These are phyloP conservation scores for Penicillium samsonianum DNA, from an alignment of 495 filamentous ascomycete species.

Conservation along the genomic window DNA sequence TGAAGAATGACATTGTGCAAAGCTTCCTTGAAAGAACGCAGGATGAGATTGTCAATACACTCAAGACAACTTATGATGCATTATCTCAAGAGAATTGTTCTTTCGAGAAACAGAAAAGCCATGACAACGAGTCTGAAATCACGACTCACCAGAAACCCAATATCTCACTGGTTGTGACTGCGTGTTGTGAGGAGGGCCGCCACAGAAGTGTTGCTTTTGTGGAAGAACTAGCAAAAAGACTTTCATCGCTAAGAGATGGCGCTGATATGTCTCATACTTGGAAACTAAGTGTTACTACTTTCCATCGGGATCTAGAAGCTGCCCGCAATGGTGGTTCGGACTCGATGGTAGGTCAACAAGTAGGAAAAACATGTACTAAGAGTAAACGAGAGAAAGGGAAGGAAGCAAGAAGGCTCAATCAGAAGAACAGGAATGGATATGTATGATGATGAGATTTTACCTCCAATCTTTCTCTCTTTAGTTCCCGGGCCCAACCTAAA, in stretches of 20 bases:
- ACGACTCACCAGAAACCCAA: neutral
- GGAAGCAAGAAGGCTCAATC: too few relatives aligned
- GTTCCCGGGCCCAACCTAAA: too few relatives aligned
- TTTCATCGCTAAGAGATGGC: constrained; percentile 2
- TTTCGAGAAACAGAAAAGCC: neutral
- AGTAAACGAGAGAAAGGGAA: neutral
- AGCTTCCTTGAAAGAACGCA: constrained; percentile 1
- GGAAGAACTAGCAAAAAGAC: constrained; percentile 19
- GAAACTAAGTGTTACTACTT: neutral
- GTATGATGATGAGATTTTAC: too few relatives aligned
- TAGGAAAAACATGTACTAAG: neutral
- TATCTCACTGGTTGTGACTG: constrained; percentile 16
- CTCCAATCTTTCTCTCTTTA: too few relatives aligned
- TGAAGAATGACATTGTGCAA: constrained; percentile 14
- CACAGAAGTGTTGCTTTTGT: constrained; percentile 25
- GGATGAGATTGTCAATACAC: neutral
- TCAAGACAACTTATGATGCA: neutral
- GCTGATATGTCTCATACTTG: neutral
- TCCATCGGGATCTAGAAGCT: constrained; percentile 13
- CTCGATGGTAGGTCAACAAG: neutral
- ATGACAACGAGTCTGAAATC: neutral
- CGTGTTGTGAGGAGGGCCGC: constrained; percentile 24
- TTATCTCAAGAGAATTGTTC: neutral
- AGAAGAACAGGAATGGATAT: too few relatives aligned
- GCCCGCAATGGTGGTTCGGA: neutral